Conservation (phyloP, 768 basidiomycete species). For the Mycena albidolilacea region DNA sequence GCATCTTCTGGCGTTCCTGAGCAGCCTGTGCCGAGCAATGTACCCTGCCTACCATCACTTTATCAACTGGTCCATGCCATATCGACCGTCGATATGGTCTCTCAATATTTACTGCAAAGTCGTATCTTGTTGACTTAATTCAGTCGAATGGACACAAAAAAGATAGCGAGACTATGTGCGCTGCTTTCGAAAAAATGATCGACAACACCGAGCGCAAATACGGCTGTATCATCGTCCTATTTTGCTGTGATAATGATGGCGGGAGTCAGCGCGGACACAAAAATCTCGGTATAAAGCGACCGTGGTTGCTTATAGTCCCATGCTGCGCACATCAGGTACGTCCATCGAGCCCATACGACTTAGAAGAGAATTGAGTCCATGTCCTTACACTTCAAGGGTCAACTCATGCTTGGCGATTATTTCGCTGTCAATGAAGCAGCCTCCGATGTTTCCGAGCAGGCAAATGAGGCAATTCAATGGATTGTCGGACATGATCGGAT, state of each 20-base stretch:
- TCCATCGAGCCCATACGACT: no score
- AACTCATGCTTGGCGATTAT: conserved; percentile 38
- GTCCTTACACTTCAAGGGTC: conserved; percentile 34
- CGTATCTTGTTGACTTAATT: conserved; percentile 41
- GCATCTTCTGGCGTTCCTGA: no score
- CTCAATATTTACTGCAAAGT: conserved; percentile 18
- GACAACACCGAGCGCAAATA: conserved; percentile 42
- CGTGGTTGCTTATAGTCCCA: no score
- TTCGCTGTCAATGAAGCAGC: conserved; percentile 1
- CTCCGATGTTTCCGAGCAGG: neutral
- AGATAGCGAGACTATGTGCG: conserved; percentile 23
- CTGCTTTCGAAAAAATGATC: conserved; percentile 43
- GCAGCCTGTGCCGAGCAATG: no score
- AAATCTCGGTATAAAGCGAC: conserved; percentile 26
- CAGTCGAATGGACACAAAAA: no score
- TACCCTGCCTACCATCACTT: no score
- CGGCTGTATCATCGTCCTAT: conserved; percentile 33
- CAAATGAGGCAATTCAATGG: neutral
- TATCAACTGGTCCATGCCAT: no score
- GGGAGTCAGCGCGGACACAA: conserved; percentile 45
- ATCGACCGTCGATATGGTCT: no score
- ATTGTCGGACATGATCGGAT: neutral
- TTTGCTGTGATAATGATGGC: conserved; percentile 46
- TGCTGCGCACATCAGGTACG: no score
- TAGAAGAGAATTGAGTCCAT: no score